phyloP scores from a whole-genome alignment of 2,329 filamentous ascomycete species.

The Monosporascus sp. region DNA sequence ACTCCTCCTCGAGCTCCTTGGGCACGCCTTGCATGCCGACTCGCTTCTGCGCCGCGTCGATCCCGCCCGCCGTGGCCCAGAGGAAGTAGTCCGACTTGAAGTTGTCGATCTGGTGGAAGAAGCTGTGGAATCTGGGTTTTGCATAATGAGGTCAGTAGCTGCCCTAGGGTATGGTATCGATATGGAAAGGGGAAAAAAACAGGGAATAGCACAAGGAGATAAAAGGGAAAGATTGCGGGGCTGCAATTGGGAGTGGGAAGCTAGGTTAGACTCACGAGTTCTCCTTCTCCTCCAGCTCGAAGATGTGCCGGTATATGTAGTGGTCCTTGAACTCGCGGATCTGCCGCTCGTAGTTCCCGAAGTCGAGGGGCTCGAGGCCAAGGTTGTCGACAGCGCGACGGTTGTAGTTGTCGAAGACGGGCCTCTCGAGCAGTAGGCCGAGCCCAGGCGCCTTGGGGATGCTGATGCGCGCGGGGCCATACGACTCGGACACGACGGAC shows the following conservation, averaged over 20 bases:
- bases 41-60: constrained; percentile 52
- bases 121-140: constrained; percentile 59
- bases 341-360: constrained; percentile 68
- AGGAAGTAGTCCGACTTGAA: constrained; percentile 68
- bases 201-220: too few species aligned
- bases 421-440: constrained; percentile 81
- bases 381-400: constrained; percentile 59
- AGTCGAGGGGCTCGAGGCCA: constrained; percentile 67
- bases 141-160: constrained; percentile 1
- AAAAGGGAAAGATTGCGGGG: constrained; percentile 1
- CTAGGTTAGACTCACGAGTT: constrained; percentile 61
- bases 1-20: constrained; percentile 34
- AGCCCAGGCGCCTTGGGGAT: constrained; percentile 93
- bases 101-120: constrained; percentile 75
- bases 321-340: constrained; percentile 86
- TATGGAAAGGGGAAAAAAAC: too few species aligned
- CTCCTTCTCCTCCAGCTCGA: constrained; percentile 79
- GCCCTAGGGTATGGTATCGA: too few species aligned
- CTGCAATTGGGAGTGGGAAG: constrained; percentile 1
- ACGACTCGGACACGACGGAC: constrained; percentile 67
- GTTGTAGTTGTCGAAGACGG: constrained; percentile 90
- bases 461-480: constrained; percentile 65
- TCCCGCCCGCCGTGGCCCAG: constrained; percentile 66
- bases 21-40: constrained; percentile 35
- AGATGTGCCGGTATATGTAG: constrained; percentile 90